Percentiles rank a stretch among this genome's conserved stretches.
phyloP scores from a whole-genome alignment of 2,329 filamentous ascomycete species.

The Stemphylium vesicarium region DNA sequence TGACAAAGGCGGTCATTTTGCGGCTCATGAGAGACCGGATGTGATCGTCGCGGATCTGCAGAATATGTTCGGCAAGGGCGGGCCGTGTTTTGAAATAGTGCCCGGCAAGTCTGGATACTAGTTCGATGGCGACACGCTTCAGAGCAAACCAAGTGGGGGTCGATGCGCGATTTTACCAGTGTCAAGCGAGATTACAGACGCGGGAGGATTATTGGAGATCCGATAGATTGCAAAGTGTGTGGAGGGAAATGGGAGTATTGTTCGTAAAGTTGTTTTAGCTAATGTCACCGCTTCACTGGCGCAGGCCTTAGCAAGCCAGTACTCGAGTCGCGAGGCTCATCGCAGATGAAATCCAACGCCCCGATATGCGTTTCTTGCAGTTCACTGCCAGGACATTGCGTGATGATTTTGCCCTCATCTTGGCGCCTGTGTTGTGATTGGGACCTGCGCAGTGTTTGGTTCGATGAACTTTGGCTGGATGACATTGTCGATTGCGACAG shows the following conservation, averaged over 20 bases:
- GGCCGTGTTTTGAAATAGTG: conserved; percentile 43
- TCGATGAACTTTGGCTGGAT: not conserved
- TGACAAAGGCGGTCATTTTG: conserved; percentile 65
- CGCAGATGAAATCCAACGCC: not conserved
- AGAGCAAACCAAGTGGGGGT: not conserved
- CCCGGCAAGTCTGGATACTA: conserved; percentile 40
- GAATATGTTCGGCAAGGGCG: conserved; percentile 63
- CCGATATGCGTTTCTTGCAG: not conserved
- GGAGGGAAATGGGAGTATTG: not conserved
- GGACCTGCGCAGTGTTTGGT: not conserved
- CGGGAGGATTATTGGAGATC: not conserved
- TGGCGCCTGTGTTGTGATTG: not conserved
- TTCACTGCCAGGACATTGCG: not conserved
- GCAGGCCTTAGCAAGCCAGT: not conserved
- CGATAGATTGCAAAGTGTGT: not conserved
- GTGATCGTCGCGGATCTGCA: conserved; percentile 60
- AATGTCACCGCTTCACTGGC: not conserved
- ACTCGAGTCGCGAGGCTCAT: not conserved
- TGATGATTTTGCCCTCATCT: not conserved
- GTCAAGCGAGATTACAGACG: not conserved
- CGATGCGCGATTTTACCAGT: not conserved
- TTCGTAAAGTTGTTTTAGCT: not conserved
- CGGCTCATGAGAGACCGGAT: conserved; percentile 64
- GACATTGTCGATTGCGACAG: not conserved
- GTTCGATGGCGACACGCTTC: not conserved